A percentile compares a stretch with the other conserved stretches of the same genome.
These are phyloP conservation scores for Vitis cinerea DNA, from an alignment of 164 flowering plant species.

Conservation along the genomic window DNA sequence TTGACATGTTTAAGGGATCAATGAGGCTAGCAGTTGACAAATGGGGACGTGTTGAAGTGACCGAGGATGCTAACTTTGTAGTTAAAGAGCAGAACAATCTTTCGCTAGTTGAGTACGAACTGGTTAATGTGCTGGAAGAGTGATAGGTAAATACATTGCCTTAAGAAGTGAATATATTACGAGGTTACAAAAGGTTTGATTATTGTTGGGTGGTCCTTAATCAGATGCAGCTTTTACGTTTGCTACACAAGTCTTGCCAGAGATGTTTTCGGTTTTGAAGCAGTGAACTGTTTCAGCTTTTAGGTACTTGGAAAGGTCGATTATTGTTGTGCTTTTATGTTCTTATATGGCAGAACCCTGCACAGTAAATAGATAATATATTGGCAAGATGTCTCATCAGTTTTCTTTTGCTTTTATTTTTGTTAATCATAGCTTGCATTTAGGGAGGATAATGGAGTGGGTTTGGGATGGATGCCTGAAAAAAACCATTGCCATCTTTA, in stretches of 20 bases:
- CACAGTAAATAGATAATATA: no score
- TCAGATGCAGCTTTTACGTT: slow-evolving; percentile 6
- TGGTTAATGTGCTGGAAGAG: slow-evolving; percentile 29
- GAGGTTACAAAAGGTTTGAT: slow-evolving; percentile 4
- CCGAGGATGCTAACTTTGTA: slow-evolving; percentile 33
- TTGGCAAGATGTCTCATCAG: no score
- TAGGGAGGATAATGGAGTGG: no score
- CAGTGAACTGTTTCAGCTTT: background rate
- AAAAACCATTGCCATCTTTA: no score
- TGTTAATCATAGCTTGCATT: no score
- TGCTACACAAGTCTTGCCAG: slow-evolving; percentile 4
- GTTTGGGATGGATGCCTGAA: no score
- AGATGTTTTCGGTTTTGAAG: background rate
- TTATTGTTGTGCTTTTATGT: no score
- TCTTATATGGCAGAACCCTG: no score
- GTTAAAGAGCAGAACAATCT: slow-evolving; percentile 39
- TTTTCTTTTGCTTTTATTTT: no score
- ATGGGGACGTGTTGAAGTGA: slow-evolving; percentile 42
- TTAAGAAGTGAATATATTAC: slow-evolving; percentile 10
- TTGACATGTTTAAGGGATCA: slow-evolving; percentile 41
- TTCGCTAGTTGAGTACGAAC: slow-evolving; percentile 36
- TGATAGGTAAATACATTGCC: background rate
- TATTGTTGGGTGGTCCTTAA: background rate
- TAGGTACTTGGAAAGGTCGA: background rate
- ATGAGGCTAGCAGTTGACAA: slow-evolving; percentile 47